phyloP scores from a whole-genome alignment of 176 grass and related monocot species.

The Phyllostachys edulis region DNA sequence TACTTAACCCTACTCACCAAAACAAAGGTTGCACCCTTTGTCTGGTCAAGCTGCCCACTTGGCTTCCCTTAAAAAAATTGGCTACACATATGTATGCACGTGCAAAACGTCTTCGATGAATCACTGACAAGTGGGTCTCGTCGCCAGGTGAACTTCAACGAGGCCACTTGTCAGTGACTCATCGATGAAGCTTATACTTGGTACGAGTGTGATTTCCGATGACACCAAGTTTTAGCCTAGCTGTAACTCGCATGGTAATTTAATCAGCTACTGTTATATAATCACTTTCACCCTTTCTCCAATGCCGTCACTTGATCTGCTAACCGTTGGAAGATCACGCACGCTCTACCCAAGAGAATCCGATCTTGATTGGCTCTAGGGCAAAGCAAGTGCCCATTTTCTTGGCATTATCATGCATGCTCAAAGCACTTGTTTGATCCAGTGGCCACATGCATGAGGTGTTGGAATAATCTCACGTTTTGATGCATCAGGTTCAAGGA shows the following conservation, averaged over 20 bases:
- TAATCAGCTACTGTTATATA: neutral
- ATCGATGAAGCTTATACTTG: too few relatives aligned
- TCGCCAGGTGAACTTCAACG: neutral
- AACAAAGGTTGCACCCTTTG: neutral
- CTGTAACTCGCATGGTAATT: neutral
- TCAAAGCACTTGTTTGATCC: constrained; percentile 28
- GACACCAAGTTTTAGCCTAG: too few relatives aligned
- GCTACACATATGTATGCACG: neutral
- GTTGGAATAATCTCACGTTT: constrained; percentile 30
- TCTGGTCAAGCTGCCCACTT: neutral
- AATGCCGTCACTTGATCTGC: neutral
- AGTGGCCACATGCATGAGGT: constrained; percentile 26
- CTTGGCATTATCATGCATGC: constrained; percentile 3
- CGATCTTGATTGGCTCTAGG: constrained; percentile 36
- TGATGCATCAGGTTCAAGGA: constrained; percentile 11
- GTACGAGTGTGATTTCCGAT: neutral
- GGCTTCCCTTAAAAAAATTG: too few relatives aligned
- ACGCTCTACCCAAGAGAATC: constrained; percentile 44
- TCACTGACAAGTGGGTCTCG: neutral
- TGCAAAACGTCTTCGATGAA: neutral
- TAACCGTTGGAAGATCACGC: constrained; percentile 41
- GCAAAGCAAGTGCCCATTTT: constrained; percentile 21
- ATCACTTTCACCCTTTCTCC: neutral
- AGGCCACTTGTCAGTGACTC: neutral
- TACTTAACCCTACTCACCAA: too few relatives aligned